Evolutionary conservation across 2,329 filamentous ascomycete species (phyloP), one percentile per base, ranked within the genome.

Genomic region (Talaromyces sp.): DNA sequence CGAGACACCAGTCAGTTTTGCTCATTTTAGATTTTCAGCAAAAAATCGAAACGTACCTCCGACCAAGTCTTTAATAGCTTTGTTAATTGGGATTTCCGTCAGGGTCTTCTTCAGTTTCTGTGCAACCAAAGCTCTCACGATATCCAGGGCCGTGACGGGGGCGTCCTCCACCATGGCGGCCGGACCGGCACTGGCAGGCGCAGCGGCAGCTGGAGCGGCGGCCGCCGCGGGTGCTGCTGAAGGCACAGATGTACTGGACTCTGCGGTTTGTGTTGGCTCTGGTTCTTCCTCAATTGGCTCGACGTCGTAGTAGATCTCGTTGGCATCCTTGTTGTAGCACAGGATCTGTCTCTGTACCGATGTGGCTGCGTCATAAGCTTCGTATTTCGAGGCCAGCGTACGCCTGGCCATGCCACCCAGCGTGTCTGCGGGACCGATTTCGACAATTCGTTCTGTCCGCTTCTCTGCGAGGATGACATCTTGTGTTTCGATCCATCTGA

Each of bases 401-500:
- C 93, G 86, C 83, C 93, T 96, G 66, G 95, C 95, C 95, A 99
- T 99, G 61, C 91, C 93, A 74, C 93, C 93, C 38, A 99, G 86
- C 27, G 95, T 99, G 78, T 99, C 93, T 70, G 93, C 93, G 27
- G 95, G 95, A 75, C 95, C 95, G 69, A 99, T 89, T 78, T 99
- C 95, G 70, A 99, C 95, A 73, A 99, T 96, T 73, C 95, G 88
- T 84, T 99, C 95, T 56, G 95, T 96, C 57, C 88, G 89, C 81
- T 96, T 95, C 78, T 98, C 92, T 66, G 89, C 93, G 69, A 99
- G 89, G 73, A 99, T 95, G 70, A 99, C 95, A 93, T 99, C 95
- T 81, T 99, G 95, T 59, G 95, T 99, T 81, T 99, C 95, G 78
- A 99, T 99, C 95, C 95, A 99, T 87, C 95, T 89, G 70, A 99